Evolutionary conservation across 2,329 filamentous ascomycete species (phyloP).

Genomic region (Sphaerulina vaccinii): DNA sequence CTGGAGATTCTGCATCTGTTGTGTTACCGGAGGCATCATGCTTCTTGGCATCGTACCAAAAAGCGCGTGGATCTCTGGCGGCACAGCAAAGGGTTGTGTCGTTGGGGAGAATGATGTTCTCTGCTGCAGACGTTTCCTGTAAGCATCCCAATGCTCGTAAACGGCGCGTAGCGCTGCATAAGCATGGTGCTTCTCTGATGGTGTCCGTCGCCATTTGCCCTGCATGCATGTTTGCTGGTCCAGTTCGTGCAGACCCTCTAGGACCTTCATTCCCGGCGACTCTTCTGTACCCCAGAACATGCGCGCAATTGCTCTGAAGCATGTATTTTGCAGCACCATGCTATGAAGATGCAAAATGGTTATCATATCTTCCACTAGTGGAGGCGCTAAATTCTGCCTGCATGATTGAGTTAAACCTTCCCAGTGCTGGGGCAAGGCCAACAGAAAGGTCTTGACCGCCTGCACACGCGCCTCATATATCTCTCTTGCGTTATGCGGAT

Average conservation of each 20-base stretch:
- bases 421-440: constrained; percentile 27
- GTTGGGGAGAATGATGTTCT: neutral
- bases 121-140: neutral
- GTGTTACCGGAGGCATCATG: neutral
- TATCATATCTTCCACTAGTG: constrained; percentile 58
- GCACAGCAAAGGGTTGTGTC: neutral
- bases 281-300: constrained; percentile 41
- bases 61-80: constrained; percentile 9
- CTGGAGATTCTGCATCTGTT: constrained; percentile 16
- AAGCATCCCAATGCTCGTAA: constrained; percentile 14
- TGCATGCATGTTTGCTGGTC: constrained; percentile 22
- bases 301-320: constrained; percentile 54
- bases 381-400: constrained; percentile 48
- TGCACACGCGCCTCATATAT: constrained; percentile 36
- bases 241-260: constrained; percentile 25
- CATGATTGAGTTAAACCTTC: constrained; percentile 24
- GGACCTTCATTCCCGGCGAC: constrained; percentile 14
- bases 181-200: constrained; percentile 18
- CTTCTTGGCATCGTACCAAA: constrained; percentile 9
- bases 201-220: constrained; percentile 16
- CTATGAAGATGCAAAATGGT: constrained; percentile 52
- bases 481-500: constrained; percentile 41
- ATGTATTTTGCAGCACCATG: constrained; percentile 51
- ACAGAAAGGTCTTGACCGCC: constrained; percentile 26
- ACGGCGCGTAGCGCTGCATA: constrained; percentile 14